phyloP scores from a whole-genome alignment of 768 basidiomycete species.

The Dacryopinax spathularia region DNA sequence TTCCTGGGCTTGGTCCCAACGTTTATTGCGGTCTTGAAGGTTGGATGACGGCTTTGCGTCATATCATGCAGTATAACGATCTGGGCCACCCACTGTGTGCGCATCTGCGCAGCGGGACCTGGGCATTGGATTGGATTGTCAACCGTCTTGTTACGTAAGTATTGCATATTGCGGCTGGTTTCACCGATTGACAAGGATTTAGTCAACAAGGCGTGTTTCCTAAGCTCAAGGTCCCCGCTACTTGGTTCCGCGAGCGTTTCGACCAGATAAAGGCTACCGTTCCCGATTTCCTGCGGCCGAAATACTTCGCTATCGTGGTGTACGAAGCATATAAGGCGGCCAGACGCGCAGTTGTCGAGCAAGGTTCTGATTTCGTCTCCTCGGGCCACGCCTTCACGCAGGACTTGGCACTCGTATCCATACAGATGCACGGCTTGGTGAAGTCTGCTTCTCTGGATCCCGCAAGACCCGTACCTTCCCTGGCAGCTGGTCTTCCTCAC shows the following conservation, averaged over 20 bases:
- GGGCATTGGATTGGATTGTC: conserved; percentile 84
- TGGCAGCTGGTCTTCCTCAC: conserved; percentile 92
- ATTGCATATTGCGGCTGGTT: not conserved
- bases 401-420: conserved; percentile 66
- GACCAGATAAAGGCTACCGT: conserved; percentile 58
- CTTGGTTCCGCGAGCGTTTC: conserved; percentile 82
- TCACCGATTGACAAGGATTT: conserved; percentile 1
- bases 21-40: conserved; percentile 92
- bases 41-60: conserved; percentile 82
- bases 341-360: conserved; percentile 66
- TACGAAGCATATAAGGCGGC: conserved; percentile 88
- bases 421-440: conserved; percentile 86
- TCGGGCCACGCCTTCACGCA: conserved; percentile 82
- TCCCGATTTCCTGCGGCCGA: conserved; percentile 83
- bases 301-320: conserved; percentile 86
- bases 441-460: conserved; percentile 82
- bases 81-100: conserved; percentile 82
- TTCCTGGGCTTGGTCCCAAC: conserved; percentile 60
- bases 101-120: conserved; percentile 73
- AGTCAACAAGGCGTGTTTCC: conserved; percentile 45
- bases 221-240: conserved; percentile 49
- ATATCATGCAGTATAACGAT: conserved; percentile 81
- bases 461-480: conserved; percentile 49
- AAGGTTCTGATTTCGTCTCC: conserved; percentile 72
- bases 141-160: conserved; percentile 56